Evolutionary conservation across 495 filamentous ascomycete genomes (phyloP).

Genomic region (Penicillium flavigenum): DNA sequence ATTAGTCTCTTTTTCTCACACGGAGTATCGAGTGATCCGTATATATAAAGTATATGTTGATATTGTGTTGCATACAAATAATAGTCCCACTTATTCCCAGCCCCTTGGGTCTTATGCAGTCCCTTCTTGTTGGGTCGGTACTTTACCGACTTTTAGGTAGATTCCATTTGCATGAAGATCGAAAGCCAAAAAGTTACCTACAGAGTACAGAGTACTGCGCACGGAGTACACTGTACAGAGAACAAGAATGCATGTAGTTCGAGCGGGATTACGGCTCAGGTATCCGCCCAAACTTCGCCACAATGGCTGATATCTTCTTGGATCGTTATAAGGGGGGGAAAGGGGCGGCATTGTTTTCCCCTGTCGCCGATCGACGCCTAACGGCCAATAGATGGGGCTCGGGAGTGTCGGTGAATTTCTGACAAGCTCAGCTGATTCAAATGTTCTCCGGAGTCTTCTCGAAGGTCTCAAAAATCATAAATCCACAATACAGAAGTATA

Average conservation of each 20-base stretch:
- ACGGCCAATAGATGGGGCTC: slow-evolving; percentile 20
- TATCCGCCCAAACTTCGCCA: not conserved
- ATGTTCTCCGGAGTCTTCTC: slow-evolving; percentile 17
- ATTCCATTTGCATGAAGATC: slow-evolving; percentile 6
- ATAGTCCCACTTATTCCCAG: slow-evolving; percentile 28
- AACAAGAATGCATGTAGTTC: not conserved
- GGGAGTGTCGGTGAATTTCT: slow-evolving; percentile 35
- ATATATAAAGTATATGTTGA: not conserved
- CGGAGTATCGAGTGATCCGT: too few relatives aligned
- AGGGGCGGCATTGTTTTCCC: slow-evolving; percentile 11
- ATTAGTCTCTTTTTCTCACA: slow-evolving; percentile 16
- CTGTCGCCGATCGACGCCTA: slow-evolving; percentile 22
- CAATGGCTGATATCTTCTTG: not conserved
- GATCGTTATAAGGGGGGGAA: not conserved
- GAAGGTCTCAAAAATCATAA: slow-evolving; percentile 23
- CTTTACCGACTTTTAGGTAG: slow-evolving; percentile 32
- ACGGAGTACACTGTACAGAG: not conserved
- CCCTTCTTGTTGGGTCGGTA: slow-evolving; percentile 28
- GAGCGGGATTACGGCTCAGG: not conserved
- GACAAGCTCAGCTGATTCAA: slow-evolving; percentile 28
- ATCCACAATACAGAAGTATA: slow-evolving; percentile 1
- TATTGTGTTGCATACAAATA: slow-evolving; percentile 14
- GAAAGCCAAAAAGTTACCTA: not conserved
- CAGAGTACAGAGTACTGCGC: not conserved
- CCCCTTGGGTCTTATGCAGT: slow-evolving; percentile 29